Evolutionary conservation across 2,329 filamentous ascomycete genomes (phyloP).

Genomic region (Hymenoscyphus repandus): DNA sequence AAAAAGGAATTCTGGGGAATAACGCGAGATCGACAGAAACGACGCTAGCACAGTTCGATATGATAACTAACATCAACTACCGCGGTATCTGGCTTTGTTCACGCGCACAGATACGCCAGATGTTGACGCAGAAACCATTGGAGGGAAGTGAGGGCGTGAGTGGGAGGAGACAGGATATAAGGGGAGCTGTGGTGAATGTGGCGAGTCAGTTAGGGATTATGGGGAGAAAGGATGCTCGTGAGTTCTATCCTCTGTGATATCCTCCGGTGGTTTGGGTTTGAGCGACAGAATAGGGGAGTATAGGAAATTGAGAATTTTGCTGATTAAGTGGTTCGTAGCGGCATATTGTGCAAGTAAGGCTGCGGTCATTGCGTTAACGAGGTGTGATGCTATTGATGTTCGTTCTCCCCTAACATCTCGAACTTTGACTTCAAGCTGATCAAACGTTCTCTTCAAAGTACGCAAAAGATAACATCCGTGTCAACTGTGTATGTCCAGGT

Average conservation of each 20-base stretch:
- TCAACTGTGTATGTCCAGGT: constrained; percentile 43
- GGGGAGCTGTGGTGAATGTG: constrained; percentile 42
- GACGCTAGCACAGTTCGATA: constrained; percentile 36
- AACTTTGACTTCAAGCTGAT: not conserved
- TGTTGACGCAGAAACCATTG: constrained; percentile 39
- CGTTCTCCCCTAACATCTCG: constrained; percentile 11
- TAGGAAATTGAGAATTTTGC: not conserved
- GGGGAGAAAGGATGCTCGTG: constrained; percentile 37
- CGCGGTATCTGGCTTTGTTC: constrained; percentile 42
- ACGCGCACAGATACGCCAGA: constrained; percentile 37
- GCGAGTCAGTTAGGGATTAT: constrained; percentile 40
- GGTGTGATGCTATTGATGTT: constrained; percentile 43
- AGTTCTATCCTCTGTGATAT: constrained; percentile 14
- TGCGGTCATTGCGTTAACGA: constrained; percentile 41
- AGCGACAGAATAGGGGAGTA: not conserved
- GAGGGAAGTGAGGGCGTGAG: constrained; percentile 29
- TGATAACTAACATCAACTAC: constrained; percentile 39
- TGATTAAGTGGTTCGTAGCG: constrained; percentile 25
- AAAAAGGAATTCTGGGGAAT: constrained; percentile 21
- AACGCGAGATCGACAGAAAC: constrained; percentile 27
- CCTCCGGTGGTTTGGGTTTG: not conserved
- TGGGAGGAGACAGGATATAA: constrained; percentile 29
- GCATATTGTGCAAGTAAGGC: constrained; percentile 43
- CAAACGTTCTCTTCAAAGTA: constrained; percentile 30
- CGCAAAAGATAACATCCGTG: constrained; percentile 38